Base-by-base conservation (phyloP, 768 basidiomycete species). In the Pleurotus pulmonarius region DNA sequence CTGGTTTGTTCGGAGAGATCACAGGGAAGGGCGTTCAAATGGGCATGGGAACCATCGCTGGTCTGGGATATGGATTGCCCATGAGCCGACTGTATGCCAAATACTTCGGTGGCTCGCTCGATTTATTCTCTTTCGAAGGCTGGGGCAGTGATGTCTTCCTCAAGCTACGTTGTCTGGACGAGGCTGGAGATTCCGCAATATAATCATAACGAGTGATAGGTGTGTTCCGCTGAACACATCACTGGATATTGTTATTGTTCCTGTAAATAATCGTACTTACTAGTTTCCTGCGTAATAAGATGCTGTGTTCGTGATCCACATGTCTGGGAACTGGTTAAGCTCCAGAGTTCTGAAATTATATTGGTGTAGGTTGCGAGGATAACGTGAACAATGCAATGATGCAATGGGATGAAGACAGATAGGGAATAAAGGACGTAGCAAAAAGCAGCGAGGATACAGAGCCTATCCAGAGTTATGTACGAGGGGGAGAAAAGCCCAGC, bases 11-110 rank as follows among this genome's bases (percentile, higher is more conserved):
- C 63, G 79, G 81, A 18, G 91, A 91, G 66, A 90, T 94, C 20
- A 85, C 89, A 2, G 81, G 83, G 0, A 86, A 87, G 63, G 88
- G 89, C 5, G 63, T 94, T 40, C 87, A 91, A 65, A 85, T 83
- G 7, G 90, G 90, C 12, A 73, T 94, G 64, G 93, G 93, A n/a
- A 92, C 91, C 3, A 89, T 95, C 56, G 92, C 93, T 5, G 93
- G 93, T 0, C 70, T 95, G 26, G 93, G 93, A 2, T 95, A 94
- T 60, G 93, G 93, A 1, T 71, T 91, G 53, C 89, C 88, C 9
- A 90, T 91, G 89, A 89, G 87, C 68, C 78, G 78, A 56, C 67
- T 90, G 47, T 89, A 90, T 63, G 84, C 87, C 13, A 83, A 74
- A 80, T 85, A 94, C 67, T 95, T 95, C 63, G 92, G 92, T 8